phyloP scores from a whole-genome alignment of 1,284 basidiomycete species.

The Agroathelia rolfsii region DNA sequence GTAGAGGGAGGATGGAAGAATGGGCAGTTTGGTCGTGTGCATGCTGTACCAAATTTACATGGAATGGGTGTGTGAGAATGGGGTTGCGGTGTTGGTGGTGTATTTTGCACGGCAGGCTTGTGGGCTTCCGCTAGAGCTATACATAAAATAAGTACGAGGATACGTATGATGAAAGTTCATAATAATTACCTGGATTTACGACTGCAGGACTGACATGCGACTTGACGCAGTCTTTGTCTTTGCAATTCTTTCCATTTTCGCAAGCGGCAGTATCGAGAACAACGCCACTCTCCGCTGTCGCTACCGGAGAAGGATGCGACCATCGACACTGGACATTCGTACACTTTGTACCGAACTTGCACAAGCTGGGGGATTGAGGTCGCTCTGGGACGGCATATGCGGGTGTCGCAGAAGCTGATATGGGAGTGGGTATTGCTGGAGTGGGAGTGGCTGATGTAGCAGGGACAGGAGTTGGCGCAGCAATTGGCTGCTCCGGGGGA shows the following conservation, averaged over 20 bases:
- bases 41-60: conserved; percentile 68
- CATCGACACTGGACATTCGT: conserved; percentile 80
- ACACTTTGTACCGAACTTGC: conserved; percentile 86
- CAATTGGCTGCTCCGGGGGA: conserved; percentile 22
- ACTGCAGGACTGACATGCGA: conserved; percentile 82
- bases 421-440: conserved; percentile 17
- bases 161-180: conserved; percentile 3
- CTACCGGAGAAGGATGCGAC: conserved; percentile 87
- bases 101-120: conserved; percentile 14
- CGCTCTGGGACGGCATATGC: conserved; percentile 59
- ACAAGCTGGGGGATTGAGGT: conserved; percentile 76
- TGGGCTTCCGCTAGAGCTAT: conserved; percentile 31
- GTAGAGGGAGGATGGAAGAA: conserved; percentile 57
- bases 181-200: conserved; percentile 44
- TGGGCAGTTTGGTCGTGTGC: conserved; percentile 65
- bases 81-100: conserved; percentile 14
- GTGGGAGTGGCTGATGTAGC: conserved; percentile 24
- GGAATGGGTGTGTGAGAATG: conserved; percentile 29
- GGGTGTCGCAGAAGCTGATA: conserved; percentile 18
- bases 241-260: conserved; percentile 76
- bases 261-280: conserved; percentile 87
- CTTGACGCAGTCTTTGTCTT: conserved; percentile 85
- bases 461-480: conserved; percentile 25
- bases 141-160: conserved; percentile 20
- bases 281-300: conserved; percentile 85